Percentiles rank a stretch among this genome's conserved stretches.
phyloP scores from a whole-genome alignment of 768 basidiomycete species.

The Kwoniella dejecticola region DNA sequence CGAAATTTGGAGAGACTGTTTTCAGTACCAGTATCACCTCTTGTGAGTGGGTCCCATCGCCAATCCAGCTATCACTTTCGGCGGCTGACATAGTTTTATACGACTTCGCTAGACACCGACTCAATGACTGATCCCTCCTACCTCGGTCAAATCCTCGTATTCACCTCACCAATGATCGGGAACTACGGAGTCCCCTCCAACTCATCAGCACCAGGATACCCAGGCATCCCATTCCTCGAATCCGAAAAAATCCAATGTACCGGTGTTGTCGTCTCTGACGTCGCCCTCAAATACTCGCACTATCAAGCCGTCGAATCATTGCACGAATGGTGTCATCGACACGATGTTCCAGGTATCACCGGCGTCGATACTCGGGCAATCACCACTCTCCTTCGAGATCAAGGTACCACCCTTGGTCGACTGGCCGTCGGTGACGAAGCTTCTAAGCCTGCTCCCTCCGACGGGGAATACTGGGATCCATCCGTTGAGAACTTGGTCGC shows the following conservation, averaged over 20 bases:
- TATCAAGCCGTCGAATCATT: constrained; percentile 91
- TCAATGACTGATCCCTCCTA: constrained; percentile 99
- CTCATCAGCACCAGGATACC: constrained; percentile 59
- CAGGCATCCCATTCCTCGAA: constrained; percentile 75
- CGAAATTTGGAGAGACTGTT: constrained; percentile 93
- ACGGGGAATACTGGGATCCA: constrained; percentile 89
- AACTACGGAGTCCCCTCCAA: constrained; percentile 96
- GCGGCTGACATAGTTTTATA: neutral
- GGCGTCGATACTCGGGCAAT: constrained; percentile 98
- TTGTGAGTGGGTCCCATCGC: constrained; percentile 62
- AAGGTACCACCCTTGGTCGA: constrained; percentile 93
- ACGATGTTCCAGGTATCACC: constrained; percentile 88
- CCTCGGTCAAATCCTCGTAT: constrained; percentile 95
- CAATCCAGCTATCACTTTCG: too few relatives aligned
- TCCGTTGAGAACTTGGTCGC: constrained; percentile 88
- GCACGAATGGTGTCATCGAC: constrained; percentile 86
- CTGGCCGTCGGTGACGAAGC: constrained; percentile 77
- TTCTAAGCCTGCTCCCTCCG: constrained; percentile 63
- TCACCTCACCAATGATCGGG: constrained; percentile 96
- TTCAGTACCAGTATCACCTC: constrained; percentile 99
- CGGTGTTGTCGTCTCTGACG: constrained; percentile 88
- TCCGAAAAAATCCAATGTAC: constrained; percentile 86
- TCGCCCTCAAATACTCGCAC: constrained; percentile 93
- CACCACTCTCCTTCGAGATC: constrained; percentile 87
- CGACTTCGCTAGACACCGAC: constrained; percentile 91